Percentiles rank a stretch among this genome's conserved stretches.
phyloP scores from a whole-genome alignment of 1,139 yeast genomes.

The Candida sp. region DNA sequence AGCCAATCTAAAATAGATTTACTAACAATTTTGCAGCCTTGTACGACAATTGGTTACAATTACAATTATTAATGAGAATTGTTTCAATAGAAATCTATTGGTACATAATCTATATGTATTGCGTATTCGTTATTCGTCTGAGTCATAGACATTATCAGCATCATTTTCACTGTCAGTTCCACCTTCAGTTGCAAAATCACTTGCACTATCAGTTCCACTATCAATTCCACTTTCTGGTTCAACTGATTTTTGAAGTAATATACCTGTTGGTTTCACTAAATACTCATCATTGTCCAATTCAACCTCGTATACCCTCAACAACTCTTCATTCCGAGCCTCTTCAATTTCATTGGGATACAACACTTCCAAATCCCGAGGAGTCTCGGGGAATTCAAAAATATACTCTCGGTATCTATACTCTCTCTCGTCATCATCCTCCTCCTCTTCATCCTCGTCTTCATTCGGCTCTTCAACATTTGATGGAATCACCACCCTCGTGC shows the following conservation, averaged over 20 bases:
- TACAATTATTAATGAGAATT: too few relatives aligned
- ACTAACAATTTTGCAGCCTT: too few relatives aligned
- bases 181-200: background rate
- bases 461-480: background rate
- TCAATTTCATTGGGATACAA: background rate
- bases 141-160: background rate
- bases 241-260: background rate
- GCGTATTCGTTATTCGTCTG: background rate
- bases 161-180: background rate
- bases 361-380: background rate
- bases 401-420: background rate
- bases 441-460: background rate
- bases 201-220: background rate
- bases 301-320: background rate
- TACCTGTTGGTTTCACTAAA: background rate
- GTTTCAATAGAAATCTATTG: slow-evolving; percentile 4
- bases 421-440: background rate
- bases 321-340: background rate
- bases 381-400: background rate
- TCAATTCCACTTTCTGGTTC: background rate
- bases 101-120: background rate
- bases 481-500: background rate
- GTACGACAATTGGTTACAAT: too few relatives aligned
- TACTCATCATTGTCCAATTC: background rate
- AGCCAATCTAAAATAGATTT: too few relatives aligned